Percentiles rank a stretch among this genome's conserved stretches.
Conservation (phyloP, 306 rosid genomes). For the Quercus variabilis region DNA sequence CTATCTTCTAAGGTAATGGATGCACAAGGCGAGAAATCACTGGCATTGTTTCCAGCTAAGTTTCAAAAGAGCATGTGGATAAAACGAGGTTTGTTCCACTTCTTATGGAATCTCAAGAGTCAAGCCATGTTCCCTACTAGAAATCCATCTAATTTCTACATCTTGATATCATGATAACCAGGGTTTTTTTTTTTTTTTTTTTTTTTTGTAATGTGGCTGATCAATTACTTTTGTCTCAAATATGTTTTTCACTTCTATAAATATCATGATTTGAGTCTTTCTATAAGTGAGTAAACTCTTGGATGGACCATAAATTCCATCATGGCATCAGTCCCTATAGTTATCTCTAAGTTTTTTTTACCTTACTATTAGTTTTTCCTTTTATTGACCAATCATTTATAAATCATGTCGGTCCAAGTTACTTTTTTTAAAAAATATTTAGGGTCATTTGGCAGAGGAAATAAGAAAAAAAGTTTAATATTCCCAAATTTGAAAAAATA, state of each 20-base stretch:
- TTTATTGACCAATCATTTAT: neutral
- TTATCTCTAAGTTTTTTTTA: neutral
- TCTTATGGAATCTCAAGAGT: neutral
- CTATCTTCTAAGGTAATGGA: constrained; percentile 65
- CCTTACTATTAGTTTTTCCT: neutral
- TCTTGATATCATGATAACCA: neutral
- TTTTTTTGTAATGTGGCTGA: neutral
- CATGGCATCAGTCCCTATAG: neutral
- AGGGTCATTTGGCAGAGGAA: neutral
- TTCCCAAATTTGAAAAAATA: neutral
- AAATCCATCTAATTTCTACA: neutral
- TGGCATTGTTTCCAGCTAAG: constrained; percentile 89
- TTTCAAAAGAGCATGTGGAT: constrained; percentile 96
- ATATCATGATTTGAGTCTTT: neutral
- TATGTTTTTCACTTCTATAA: neutral
- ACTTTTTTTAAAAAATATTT: neutral
- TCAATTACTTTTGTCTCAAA: neutral
- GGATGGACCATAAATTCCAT: neutral
- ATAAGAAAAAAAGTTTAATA: neutral
- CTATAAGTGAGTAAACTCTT: neutral
- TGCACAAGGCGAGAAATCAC: constrained; percentile 57
- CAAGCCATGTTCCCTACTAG: neutral
- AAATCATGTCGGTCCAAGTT: neutral
- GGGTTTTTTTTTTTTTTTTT: neutral
- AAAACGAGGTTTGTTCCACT: constrained; percentile 57